phyloP scores from a whole-genome alignment of 148 eudicot species.

The Agrostemma githago region DNA sequence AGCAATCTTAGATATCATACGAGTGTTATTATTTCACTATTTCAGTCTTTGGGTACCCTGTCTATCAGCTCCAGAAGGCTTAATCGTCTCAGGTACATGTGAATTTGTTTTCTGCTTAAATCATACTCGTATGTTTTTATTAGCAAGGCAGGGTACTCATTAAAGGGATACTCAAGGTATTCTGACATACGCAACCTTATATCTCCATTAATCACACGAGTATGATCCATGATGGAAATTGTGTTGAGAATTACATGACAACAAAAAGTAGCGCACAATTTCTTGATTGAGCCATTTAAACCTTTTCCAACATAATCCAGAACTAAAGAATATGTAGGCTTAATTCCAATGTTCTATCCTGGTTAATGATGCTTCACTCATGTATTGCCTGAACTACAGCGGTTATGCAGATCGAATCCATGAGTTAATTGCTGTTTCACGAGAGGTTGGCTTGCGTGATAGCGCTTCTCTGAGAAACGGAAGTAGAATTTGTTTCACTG shows the following conservation, averaged over 20 bases:
- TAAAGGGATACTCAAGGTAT: too few species aligned
- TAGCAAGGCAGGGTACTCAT: not conserved
- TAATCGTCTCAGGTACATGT: slow-evolving; percentile 80
- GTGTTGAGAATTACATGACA: too few species aligned
- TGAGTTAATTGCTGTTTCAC: slow-evolving; percentile 75
- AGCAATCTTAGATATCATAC: slow-evolving; percentile 98
- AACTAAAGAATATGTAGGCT: too few species aligned
- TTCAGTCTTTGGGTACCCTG: slow-evolving; percentile 90
- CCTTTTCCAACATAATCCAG: too few species aligned
- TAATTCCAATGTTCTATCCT: not conserved
- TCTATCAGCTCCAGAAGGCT: slow-evolving; percentile 93
- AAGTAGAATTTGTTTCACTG: slow-evolving; percentile 72
- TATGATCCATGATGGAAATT: too few species aligned
- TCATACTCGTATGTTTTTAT: not conserved
- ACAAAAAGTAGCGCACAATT: too few species aligned
- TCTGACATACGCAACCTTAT: too few species aligned
- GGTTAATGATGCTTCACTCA: not conserved
- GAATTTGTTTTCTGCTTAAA: not conserved
- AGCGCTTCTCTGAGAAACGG: slow-evolving; percentile 53
- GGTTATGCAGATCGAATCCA: slow-evolving; percentile 99
- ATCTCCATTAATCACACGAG: too few species aligned
- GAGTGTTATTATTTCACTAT: slow-evolving; percentile 87
- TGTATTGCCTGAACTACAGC: slow-evolving; percentile 43
- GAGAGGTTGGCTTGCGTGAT: slow-evolving; percentile 67
- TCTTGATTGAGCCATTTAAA: too few species aligned